Evolutionary conservation across 2,329 filamentous ascomycete species (phyloP).

Genomic region (Malbranchea cinnamomea): DNA sequence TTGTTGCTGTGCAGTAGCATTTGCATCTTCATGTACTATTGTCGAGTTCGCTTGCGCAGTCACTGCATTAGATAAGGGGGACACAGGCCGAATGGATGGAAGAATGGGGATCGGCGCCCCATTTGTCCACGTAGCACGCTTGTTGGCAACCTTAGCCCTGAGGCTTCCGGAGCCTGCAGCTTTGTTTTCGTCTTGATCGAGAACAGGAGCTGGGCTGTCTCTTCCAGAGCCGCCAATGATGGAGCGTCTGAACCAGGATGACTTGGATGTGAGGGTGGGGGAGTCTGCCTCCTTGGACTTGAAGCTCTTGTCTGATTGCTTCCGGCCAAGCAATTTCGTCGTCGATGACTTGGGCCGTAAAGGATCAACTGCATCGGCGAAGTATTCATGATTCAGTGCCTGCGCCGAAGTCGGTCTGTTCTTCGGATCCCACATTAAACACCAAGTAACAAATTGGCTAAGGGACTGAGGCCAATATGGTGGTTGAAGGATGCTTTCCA

Average conservation of each 20-base stretch:
- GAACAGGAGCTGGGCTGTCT: conserved; percentile 51
- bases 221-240: conserved; percentile 69
- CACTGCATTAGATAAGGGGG: conserved; percentile 86
- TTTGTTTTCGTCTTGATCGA: conserved; percentile 13
- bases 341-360: conserved; percentile 81
- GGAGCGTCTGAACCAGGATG: conserved; percentile 94
- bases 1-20: conserved; percentile 10
- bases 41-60: conserved; percentile 72
- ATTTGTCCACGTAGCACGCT: conserved; percentile 89
- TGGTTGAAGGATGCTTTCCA: conserved; percentile 81
- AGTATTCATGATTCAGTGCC: conserved; percentile 92
- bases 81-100: conserved; percentile 85
- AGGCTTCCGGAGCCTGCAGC: conserved; percentile 28
- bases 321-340: conserved; percentile 70
- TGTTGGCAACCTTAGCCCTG: conserved; percentile 39
- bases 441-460: conserved; percentile 93
- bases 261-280: conserved; percentile 56
- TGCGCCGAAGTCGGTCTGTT: conserved; percentile 79
- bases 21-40: conserved; percentile 34
- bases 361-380: conserved; percentile 80
- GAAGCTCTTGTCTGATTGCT: conserved; percentile 68
- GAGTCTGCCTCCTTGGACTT: conserved; percentile 41
- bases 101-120: conserved; percentile 89
- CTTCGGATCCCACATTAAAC: conserved; percentile 97
- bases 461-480: conserved; percentile 86